Evolutionary conservation across 495 filamentous ascomycete species (phyloP), one percentile per base, ranked within the genome.

Genomic region (Hypoxylon trugodes): DNA sequence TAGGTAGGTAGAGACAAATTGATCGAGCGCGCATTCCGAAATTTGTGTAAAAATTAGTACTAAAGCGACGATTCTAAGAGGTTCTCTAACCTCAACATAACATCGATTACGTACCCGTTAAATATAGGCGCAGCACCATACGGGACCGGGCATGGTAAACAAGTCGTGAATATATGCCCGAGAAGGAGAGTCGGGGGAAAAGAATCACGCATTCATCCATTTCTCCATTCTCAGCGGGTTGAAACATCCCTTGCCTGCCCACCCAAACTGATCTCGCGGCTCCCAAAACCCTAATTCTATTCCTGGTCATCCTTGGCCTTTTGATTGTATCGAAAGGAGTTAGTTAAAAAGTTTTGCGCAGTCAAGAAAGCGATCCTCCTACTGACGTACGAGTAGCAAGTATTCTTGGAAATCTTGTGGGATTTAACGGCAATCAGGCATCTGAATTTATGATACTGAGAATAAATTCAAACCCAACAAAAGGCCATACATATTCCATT

Each of bases 261-360:
- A 19, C 21, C 13, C 24, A 12, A 28, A 4, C 38, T 35, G 25
- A n/a, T 55, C 41, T 48, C 57, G 49, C 49, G 59, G 59, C 59
- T 61, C 49, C 42, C 40, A 16, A 28, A 61, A 54, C 49, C 38
- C 54, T 54, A 61, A 61, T 53, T 48, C 41, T 54, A 61, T 61
- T 61, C 47, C 48, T 30, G 22, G 47, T 36, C 38, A 36, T 30
- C 37, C 28, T 57, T 57, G 30, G 53, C 40, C 47, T 57, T 42
- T 47, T 30, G 15, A 26, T 13, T 38, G 16, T 25, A 22, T 49
- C 56, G 10, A 43, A 38, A 28, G 9, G 10, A 40, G 38, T 60
- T 45, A 60, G 46, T 21, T 19, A 30, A 37, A 6, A 56, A 26
- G 38, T 46, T 42, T 21, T 28, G 21, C 37, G 28, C 43, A 37